These are phyloP conservation scores for Inga oerstediana DNA, from an alignment of 306 rosid genomes.

Conservation along the genomic window DNA sequence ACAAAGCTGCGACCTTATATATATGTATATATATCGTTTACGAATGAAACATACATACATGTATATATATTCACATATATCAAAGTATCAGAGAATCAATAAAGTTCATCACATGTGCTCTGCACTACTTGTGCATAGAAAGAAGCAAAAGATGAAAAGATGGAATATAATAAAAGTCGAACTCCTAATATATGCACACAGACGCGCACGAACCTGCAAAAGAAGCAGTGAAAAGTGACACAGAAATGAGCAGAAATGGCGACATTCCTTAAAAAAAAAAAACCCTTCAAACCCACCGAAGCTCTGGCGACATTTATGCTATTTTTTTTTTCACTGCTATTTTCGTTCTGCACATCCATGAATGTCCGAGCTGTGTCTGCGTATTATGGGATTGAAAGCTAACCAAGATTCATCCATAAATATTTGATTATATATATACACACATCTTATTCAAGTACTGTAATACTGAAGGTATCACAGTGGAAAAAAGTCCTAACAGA, in stretches of 20 bases:
- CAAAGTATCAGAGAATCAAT: background rate
- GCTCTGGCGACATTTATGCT: too few relatives aligned
- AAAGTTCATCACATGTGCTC: slow-evolving; percentile 20
- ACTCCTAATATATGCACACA: background rate
- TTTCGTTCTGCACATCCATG: too few relatives aligned
- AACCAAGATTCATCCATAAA: too few relatives aligned
- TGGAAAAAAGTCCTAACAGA: too few relatives aligned
- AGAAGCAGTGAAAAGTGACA: slow-evolving; percentile 63
- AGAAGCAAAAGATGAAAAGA: slow-evolving; percentile 1
- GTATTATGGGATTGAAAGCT: too few relatives aligned
- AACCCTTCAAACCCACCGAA: too few relatives aligned
- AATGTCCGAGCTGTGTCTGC: too few relatives aligned
- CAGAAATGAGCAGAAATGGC: slow-evolving; percentile 61
- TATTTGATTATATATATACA: too few relatives aligned
- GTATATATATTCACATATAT: background rate
- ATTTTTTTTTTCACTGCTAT: too few relatives aligned
- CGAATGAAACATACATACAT: background rate
- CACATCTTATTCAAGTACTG: too few relatives aligned
- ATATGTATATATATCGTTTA: background rate
- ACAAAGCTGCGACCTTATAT: background rate
- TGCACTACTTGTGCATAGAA: slow-evolving; percentile 25
- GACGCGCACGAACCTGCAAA: slow-evolving; percentile 57
- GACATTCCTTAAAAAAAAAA: too few relatives aligned
- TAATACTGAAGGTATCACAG: too few relatives aligned
- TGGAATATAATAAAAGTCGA: slow-evolving; percentile 23